Conservation (phyloP, 2,329 filamentous ascomycete species). For the Clarireedia paspali region DNA sequence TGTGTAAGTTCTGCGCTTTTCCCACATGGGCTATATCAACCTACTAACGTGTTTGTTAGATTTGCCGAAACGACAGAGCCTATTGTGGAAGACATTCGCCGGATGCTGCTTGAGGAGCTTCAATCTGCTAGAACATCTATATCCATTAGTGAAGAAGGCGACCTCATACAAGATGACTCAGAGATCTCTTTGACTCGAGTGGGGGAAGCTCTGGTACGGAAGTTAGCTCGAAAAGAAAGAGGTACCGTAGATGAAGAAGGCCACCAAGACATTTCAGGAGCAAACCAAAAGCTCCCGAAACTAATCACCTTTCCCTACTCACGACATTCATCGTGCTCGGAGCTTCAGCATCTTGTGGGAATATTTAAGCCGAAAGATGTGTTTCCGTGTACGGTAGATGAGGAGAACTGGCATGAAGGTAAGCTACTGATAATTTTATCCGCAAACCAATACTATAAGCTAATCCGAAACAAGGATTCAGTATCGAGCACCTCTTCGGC, state of each 20-base stretch:
- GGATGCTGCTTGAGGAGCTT: slow-evolving; percentile 18
- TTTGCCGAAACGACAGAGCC: slow-evolving; percentile 19
- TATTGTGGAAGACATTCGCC: slow-evolving; percentile 31
- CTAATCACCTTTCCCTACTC: slow-evolving; percentile 70
- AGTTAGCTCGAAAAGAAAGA: slow-evolving; percentile 11
- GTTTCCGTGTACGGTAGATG: slow-evolving; percentile 72
- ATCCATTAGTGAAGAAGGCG: slow-evolving; percentile 14
- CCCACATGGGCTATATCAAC: not conserved
- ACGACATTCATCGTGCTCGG: slow-evolving; percentile 77
- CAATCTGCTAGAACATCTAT: slow-evolving; percentile 19
- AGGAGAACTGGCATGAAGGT: slow-evolving; percentile 51
- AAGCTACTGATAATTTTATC: not conserved
- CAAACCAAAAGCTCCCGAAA: slow-evolving; percentile 14
- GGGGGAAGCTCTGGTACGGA: slow-evolving; percentile 18
- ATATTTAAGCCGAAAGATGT: slow-evolving; percentile 68
- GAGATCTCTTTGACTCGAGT: slow-evolving; percentile 20
- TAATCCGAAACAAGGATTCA: slow-evolving; percentile 35
- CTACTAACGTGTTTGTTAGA: slow-evolving; percentile 10
- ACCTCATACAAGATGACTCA: no score
- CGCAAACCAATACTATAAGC: not conserved
- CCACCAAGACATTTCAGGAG: not conserved
- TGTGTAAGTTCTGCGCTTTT: not conserved
- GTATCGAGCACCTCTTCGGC: slow-evolving; percentile 65
- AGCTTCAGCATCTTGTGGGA: slow-evolving; percentile 64
- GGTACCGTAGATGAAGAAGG: not conserved